Conservation (phyloP, 352 stramenopile genomes). For the Globisporangium perplexum region DNA sequence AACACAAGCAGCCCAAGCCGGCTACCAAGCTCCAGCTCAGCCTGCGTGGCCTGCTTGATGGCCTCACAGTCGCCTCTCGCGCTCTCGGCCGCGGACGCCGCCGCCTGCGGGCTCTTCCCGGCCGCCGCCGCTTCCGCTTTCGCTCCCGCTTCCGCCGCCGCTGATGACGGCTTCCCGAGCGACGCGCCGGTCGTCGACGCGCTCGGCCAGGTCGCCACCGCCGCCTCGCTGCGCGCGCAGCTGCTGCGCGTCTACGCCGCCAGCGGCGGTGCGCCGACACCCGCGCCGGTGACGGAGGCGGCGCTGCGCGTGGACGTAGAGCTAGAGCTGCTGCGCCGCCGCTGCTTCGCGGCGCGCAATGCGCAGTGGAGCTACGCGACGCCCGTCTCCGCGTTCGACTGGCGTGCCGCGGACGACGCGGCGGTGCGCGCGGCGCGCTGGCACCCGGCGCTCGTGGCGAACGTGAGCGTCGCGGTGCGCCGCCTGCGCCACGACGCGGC, state of each 20-base stretch:
- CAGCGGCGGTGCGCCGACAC: conserved; percentile 10
- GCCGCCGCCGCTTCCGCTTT: too few relatives aligned
- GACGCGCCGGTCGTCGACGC: conserved; percentile 14
- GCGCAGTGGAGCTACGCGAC: conserved; percentile 48
- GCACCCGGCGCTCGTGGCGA: conserved; percentile 30
- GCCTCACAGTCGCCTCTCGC: conserved; percentile 6
- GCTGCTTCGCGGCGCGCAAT: conserved; percentile 76
- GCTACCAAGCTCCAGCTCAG: too few relatives aligned
- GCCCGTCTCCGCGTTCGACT: conserved; percentile 40
- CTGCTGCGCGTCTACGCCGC: conserved; percentile 38
- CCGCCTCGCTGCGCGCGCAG: conserved; percentile 29
- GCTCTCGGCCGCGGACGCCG: conserved; percentile 4
- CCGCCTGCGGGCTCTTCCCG: neutral
- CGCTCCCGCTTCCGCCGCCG: too few relatives aligned
- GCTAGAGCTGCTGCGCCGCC: conserved; percentile 60
- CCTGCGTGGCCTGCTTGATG: too few relatives aligned
- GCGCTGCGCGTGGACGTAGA: conserved; percentile 75
- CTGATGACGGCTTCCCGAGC: neutral
- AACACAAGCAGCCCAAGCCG: too few relatives aligned
- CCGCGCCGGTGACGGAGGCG: conserved; percentile 27
- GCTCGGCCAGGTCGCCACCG: conserved; percentile 22
- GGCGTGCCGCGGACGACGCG: conserved; percentile 3
- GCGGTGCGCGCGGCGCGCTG: conserved; percentile 22
- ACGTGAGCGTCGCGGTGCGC: conserved; percentile 28
- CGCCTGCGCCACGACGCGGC: conserved; percentile 31